Conservation (phyloP, 305 asterid genomes). For the Striga hermonthica region DNA sequence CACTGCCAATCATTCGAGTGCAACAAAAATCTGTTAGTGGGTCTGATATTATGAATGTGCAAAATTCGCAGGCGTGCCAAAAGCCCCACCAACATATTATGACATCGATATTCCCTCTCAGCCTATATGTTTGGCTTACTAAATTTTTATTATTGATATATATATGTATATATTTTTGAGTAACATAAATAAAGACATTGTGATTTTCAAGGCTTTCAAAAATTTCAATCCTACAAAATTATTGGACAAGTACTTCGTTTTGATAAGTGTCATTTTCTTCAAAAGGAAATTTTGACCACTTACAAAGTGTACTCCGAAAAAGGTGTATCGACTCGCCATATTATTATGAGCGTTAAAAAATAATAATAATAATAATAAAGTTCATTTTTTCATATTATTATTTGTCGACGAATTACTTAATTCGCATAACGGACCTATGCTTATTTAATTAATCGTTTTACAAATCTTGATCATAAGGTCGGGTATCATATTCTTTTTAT, state of each 20-base stretch:
- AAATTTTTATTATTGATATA: not conserved
- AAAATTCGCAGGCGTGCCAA: slow-evolving; percentile 48
- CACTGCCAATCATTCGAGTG: slow-evolving; percentile 46
- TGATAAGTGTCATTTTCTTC: slow-evolving; percentile 25
- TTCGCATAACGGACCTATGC: too few relatives aligned
- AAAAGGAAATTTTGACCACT: slow-evolving; percentile 33
- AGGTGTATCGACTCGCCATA: slow-evolving; percentile 32
- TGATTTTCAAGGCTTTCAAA: slow-evolving; percentile 1
- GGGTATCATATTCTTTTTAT: too few relatives aligned
- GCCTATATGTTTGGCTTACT: not conserved
- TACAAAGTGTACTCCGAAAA: slow-evolving; percentile 21
- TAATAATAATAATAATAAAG: not conserved
- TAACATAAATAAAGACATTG: not conserved
- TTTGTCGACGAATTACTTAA: not conserved
- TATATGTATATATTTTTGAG: not conserved
- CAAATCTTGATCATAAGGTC: too few relatives aligned
- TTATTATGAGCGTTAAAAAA: slow-evolving; percentile 38
- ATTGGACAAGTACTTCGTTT: slow-evolving; percentile 37
- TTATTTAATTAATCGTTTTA: too few relatives aligned
- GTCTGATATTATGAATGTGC: slow-evolving; percentile 29
- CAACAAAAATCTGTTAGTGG: slow-evolving; percentile 38
- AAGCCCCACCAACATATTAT: slow-evolving; percentile 18
- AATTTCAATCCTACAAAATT: slow-evolving; percentile 11
- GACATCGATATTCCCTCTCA: slow-evolving; percentile 18
- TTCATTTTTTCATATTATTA: too few relatives aligned